Evolutionary conservation across 768 basidiomycete species (phyloP), one percentile per base, ranked within the genome.

Genomic region (Suillus bovinus): DNA sequence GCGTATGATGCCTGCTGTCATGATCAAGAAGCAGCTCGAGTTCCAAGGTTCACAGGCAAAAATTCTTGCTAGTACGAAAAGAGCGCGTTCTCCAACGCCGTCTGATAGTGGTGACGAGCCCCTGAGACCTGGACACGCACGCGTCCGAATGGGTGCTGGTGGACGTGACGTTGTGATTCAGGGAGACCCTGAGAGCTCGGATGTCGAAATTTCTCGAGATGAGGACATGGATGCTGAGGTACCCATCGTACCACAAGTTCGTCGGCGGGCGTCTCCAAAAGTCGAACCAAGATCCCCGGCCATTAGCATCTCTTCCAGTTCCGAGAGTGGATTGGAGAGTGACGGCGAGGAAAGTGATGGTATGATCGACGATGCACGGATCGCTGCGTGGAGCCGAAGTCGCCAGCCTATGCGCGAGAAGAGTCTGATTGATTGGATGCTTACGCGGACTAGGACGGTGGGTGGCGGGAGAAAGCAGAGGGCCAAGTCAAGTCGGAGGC

Each of bases 391-490:
- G 70, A 74, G 58, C 47, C 68, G 63, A 2, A 24, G 41, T 31
- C 71, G 67, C 59, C 68, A 64, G 10, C 69, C 71, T 24, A 71
- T 69, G 29, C 73, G 67, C 60, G 79, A 76, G 71, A 80, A 69
- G 70, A 84, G 79, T 67, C 70, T 89, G 58, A 88, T 91, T 53
- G 87, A 91, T 66, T 85, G 84, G 70, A 91, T 91, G 89, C 68
- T 91, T 54, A 77, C 78, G 16, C 78, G 82, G 53, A 80, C 81
- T 2, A 64, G 71, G 65, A 60, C 60, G 39, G 34, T 66, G 70
- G 59, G 41, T 17, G 54, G 42, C 59, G 44, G 62, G 49, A 60
- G 71, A 65, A 57, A 71, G 44, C 10, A 65, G 44, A 69, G 60
- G 61, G 24, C 16, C 9, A 56, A 56, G 55, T 39, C 55, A 56